Evolutionary conservation across 1,139 yeast genomes (phyloP).

Genomic region (Zygotorulaspora mrakii): DNA sequence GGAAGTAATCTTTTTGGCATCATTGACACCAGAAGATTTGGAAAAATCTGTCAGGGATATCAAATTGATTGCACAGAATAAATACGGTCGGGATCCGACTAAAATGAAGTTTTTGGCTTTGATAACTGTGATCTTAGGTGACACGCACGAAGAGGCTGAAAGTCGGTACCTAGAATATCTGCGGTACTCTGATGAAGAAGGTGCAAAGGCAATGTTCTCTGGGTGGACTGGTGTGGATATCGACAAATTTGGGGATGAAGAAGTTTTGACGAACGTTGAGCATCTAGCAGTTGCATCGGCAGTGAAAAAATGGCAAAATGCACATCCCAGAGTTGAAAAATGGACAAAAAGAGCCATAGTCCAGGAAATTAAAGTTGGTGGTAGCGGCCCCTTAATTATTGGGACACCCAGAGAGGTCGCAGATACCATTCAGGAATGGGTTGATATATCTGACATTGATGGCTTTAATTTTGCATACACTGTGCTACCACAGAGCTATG

Average conservation of each 20-base stretch:
- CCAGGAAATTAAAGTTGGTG: slow-evolving; percentile 35
- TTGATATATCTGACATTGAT: slow-evolving; percentile 38
- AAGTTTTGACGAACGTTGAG: slow-evolving; percentile 33
- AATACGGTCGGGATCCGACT: slow-evolving; percentile 32
- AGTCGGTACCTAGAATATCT: slow-evolving; percentile 27
- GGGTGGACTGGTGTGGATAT: slow-evolving; percentile 40
- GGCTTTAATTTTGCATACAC: slow-evolving; percentile 41
- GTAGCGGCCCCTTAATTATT: slow-evolving; percentile 33
- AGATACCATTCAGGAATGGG: slow-evolving; percentile 38
- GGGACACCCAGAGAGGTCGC: slow-evolving; percentile 38
- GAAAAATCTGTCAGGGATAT: slow-evolving; percentile 23
- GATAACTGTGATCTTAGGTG: slow-evolving; percentile 33
- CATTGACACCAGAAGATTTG: slow-evolving; percentile 27
- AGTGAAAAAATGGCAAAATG: slow-evolving; percentile 25
- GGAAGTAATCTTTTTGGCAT: slow-evolving; percentile 43
- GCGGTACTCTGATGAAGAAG: slow-evolving; percentile 33
- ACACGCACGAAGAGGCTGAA: slow-evolving; percentile 38
- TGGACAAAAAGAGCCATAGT: slow-evolving; percentile 31
- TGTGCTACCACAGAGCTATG: slow-evolving; percentile 38
- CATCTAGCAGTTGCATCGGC: slow-evolving; percentile 34
- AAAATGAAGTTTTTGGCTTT: slow-evolving; percentile 34
- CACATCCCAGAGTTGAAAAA: slow-evolving; percentile 29
- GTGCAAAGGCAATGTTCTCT: slow-evolving; percentile 36
- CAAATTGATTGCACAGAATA: slow-evolving; percentile 26
- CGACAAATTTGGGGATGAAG: slow-evolving; percentile 33